Conservation (phyloP, 2,329 filamentous ascomycete species). For the Rhynchosporium agropyri region DNA sequence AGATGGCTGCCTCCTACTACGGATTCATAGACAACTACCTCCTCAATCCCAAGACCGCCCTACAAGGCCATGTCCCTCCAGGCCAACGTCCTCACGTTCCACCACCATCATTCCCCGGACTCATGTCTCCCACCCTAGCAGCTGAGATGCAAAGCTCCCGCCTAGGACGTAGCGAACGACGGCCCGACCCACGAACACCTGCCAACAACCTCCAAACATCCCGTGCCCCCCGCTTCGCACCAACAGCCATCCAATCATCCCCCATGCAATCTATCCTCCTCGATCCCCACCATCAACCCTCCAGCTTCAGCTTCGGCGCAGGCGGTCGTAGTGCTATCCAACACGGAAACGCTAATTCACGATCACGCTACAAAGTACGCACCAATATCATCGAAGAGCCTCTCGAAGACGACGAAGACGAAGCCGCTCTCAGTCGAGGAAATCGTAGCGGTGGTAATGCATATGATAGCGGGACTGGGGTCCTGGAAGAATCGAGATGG, state of each 20-base stretch:
- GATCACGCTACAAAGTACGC: slow-evolving; percentile 51
- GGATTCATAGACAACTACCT: slow-evolving; percentile 94
- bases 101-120: slow-evolving; percentile 72
- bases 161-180: slow-evolving; percentile 49
- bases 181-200: slow-evolving; percentile 46
- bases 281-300: slow-evolving; percentile 75
- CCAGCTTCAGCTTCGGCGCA: slow-evolving; percentile 49
- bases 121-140: slow-evolving; percentile 63
- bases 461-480: slow-evolving; percentile 37
- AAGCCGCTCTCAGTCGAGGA: slow-evolving; percentile 23
- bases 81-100: slow-evolving; percentile 63
- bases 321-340: slow-evolving; percentile 48
- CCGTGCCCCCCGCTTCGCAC: slow-evolving; percentile 50
- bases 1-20: slow-evolving; percentile 97
- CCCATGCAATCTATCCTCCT: slow-evolving; percentile 74
- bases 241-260: slow-evolving; percentile 42
- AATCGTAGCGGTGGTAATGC: slow-evolving; percentile 35
- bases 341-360: slow-evolving; percentile 48
- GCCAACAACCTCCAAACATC: slow-evolving; percentile 41
- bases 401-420: slow-evolving; percentile 51
- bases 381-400: slow-evolving; percentile 59
- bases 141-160: slow-evolving; percentile 59
- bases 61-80: slow-evolving; percentile 61
- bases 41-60: slow-evolving; percentile 69
- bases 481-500: slow-evolving; percentile 48